A percentile compares a stretch with the other conserved stretches of the same genome.
Conservation (phyloP, 2,329 filamentous ascomycete species). For the Paecilomyces sp. region DNA sequence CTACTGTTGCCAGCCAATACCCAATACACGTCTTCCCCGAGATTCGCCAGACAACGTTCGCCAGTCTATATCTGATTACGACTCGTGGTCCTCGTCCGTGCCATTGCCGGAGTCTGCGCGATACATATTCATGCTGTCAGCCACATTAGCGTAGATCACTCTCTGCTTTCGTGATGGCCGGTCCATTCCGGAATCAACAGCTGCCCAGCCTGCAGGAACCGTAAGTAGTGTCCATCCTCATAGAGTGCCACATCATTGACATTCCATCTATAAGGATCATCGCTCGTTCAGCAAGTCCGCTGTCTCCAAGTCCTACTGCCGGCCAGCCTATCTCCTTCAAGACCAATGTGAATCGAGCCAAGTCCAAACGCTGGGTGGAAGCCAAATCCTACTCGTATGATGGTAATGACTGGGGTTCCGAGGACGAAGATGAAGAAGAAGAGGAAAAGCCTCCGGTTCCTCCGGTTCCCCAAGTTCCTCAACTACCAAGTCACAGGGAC, state of each 20-base stretch:
- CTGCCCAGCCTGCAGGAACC: not conserved
- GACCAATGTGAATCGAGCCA: constrained; percentile 78
- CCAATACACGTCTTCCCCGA: not conserved
- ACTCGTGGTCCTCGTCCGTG: not conserved
- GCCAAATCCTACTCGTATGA: constrained; percentile 82
- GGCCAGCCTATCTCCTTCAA: constrained; percentile 57
- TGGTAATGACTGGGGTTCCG: constrained; percentile 84
- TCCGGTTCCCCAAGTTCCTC: constrained; percentile 12
- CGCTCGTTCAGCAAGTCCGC: constrained; percentile 13
- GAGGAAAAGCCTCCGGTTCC: constrained; percentile 38
- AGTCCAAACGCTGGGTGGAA: constrained; percentile 93
- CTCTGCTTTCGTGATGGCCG: not conserved
- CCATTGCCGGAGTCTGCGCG: not conserved
- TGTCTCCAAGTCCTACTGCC: constrained; percentile 18
- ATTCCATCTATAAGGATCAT: constrained; percentile 1
- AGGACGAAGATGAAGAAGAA: constrained; percentile 55
- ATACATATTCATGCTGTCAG: not conserved
- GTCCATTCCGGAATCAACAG: not conserved
- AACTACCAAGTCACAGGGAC: constrained; percentile 17
- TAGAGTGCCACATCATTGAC: not conserved
- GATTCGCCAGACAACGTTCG: not conserved
- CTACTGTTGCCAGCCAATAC: not conserved
- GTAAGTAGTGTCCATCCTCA: not conserved
- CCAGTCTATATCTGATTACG: not conserved
- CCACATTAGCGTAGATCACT: not conserved